These are phyloP conservation scores for Yarrowia porcina DNA, from an alignment of 805 yeast species.

Conservation along the genomic window DNA sequence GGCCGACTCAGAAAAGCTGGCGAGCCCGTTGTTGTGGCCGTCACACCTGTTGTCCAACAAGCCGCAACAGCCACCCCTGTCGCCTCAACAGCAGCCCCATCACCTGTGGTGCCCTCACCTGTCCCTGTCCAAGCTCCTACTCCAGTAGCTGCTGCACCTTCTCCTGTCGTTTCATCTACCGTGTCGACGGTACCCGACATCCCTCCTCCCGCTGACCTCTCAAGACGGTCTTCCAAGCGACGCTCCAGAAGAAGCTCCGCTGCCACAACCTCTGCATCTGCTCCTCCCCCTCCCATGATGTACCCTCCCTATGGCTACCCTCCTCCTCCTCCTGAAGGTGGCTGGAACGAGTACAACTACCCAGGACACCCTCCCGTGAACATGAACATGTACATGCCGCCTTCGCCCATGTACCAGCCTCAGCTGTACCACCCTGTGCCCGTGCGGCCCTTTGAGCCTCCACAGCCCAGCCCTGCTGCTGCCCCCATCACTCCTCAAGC, in stretches of 20 bases:
- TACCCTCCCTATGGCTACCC: constrained; percentile 8
- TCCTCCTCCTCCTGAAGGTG: not conserved
- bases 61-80: too few species aligned
- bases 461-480: not conserved
- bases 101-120: too few species aligned
- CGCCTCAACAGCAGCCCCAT: too few species aligned
- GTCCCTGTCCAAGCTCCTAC: too few species aligned
- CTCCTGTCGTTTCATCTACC: not conserved
- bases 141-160: not conserved
- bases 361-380: not conserved
- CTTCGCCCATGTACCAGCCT: constrained; percentile 3
- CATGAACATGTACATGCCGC: constrained; percentile 22
- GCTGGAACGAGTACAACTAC: constrained; percentile 18
- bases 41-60: too few species aligned
- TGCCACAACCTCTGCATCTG: not conserved
- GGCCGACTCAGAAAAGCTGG: not conserved
- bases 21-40: not conserved
- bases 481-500: not conserved
- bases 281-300: constrained; percentile 5
- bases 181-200: not conserved
- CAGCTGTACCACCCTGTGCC: constrained; percentile 22
- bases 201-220: not conserved
- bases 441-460: constrained; percentile 16
- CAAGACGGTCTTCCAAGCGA: not conserved
- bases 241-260: constrained; percentile 2